phyloP scores from a whole-genome alignment of 2,329 filamentous ascomycete species.

The Aureobasidium sp. region DNA sequence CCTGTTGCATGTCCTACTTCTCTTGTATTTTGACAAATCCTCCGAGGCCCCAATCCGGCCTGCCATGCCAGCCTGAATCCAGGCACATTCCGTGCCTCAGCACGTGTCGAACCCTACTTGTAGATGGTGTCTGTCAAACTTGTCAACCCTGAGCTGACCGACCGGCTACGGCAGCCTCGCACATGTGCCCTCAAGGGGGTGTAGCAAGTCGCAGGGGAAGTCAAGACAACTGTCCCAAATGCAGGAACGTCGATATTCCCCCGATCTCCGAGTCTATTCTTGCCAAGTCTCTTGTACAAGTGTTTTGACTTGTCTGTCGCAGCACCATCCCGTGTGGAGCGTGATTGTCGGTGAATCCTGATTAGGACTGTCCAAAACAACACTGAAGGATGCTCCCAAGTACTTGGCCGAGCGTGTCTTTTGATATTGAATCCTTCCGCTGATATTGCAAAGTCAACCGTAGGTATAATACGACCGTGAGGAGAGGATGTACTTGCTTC shows the following conservation, averaged over 20 bases:
- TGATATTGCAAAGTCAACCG: background rate
- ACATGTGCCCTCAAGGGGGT: background rate
- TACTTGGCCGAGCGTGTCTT: background rate
- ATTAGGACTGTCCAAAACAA: background rate
- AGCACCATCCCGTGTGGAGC: background rate
- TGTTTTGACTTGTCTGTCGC: background rate
- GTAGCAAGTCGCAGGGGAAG: background rate
- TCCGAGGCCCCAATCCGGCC: background rate
- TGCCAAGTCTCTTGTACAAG: background rate
- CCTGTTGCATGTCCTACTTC: background rate
- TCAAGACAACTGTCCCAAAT: background rate
- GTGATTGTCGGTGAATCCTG: background rate
- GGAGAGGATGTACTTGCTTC: background rate
- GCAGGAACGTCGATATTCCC: background rate
- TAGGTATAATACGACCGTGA: background rate
- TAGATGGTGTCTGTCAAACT: background rate
- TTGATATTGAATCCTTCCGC: background rate
- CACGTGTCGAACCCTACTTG: background rate
- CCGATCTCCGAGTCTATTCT: slow-evolving; percentile 1
- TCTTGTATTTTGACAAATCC: background rate
- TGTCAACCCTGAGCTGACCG: slow-evolving; percentile 1
- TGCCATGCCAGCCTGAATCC: background rate
- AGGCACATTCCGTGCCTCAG: background rate
- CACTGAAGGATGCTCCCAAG: background rate
- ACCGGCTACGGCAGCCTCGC: background rate